A percentile compares a stretch with the other conserved stretches of the same genome.
Evolutionary conservation across 345 rosid genomes (phyloP).

Genomic region (Sapria himalayana): DNA sequence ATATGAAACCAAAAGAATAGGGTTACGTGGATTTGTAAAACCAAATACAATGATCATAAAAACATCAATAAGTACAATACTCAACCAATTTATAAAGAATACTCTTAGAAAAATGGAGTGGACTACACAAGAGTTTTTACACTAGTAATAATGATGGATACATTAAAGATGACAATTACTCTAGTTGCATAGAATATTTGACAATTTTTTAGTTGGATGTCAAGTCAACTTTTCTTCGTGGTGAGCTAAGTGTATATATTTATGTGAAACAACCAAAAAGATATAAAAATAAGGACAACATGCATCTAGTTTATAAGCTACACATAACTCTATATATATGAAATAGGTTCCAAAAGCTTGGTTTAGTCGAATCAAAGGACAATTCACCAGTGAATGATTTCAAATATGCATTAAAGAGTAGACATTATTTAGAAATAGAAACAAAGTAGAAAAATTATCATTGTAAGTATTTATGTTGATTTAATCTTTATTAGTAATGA

Average conservation of each 20-base stretch:
- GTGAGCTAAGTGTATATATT: too few species aligned
- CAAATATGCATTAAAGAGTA: neutral
- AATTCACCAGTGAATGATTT: neutral
- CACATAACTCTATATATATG: too few species aligned
- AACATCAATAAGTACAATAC: neutral
- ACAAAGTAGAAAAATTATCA: neutral
- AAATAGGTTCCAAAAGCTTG: too few species aligned
- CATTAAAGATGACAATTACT: too few species aligned
- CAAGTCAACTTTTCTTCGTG: neutral
- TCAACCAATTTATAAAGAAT: neutral
- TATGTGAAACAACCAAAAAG: neutral
- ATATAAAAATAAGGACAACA: neutral
- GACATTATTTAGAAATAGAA: neutral
- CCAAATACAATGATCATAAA: neutral
- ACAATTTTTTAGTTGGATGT: neutral
- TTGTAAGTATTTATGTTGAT: neutral
- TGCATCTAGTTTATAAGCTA: neutral
- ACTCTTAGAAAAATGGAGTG: too few species aligned
- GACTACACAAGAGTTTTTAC: too few species aligned
- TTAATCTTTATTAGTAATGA: neutral
- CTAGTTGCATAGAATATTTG: too few species aligned
- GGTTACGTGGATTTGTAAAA: slow-evolving; percentile 1
- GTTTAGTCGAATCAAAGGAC: neutral
- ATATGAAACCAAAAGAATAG: neutral
- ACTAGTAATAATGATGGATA: too few species aligned